Percentiles rank a stretch among this genome's conserved stretches.
These are phyloP conservation scores for Hanseniaspora sp. DNA, from an alignment of 1,139 yeast species.

Conservation along the genomic window DNA sequence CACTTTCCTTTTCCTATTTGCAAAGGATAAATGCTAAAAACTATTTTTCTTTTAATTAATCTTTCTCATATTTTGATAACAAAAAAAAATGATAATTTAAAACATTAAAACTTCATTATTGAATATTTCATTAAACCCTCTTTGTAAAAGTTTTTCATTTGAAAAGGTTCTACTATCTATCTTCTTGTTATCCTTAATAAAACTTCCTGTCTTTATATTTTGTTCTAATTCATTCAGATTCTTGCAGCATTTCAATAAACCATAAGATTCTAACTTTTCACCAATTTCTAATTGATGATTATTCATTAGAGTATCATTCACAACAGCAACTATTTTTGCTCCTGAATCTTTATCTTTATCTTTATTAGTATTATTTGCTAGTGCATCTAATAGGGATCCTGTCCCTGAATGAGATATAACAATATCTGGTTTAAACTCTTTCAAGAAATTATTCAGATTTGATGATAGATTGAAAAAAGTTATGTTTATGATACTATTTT, in stretches of 20 bases:
- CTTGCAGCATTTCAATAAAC: conserved; percentile 5
- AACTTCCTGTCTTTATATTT: neutral
- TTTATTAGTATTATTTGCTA: conserved; percentile 23
- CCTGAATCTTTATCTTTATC: conserved; percentile 29
- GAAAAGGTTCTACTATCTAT: neutral
- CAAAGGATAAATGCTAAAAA: no score
- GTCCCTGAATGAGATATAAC: conserved; percentile 90
- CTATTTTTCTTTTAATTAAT: no score
- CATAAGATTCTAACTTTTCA: conserved; percentile 33
- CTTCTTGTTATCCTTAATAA: neutral
- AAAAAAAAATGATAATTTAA: neutral
- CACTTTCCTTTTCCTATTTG: no score
- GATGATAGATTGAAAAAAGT: conserved; percentile 42
- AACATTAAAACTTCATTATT: neutral
- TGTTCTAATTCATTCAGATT: neutral
- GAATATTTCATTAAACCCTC: conserved; percentile 4
- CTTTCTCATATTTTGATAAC: no score
- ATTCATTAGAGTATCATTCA: conserved; percentile 62
- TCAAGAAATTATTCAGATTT: conserved; percentile 35
- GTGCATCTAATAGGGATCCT: conserved; percentile 75
- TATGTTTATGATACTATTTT: conserved; percentile 23
- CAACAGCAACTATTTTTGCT: conserved; percentile 48
- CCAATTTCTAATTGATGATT: conserved; percentile 84
- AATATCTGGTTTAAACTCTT: conserved; percentile 33
- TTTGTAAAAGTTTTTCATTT: neutral